These are phyloP conservation scores for Tephrocybe rancida DNA, from an alignment of 768 basidiomycete genomes.

Conservation along the genomic window DNA sequence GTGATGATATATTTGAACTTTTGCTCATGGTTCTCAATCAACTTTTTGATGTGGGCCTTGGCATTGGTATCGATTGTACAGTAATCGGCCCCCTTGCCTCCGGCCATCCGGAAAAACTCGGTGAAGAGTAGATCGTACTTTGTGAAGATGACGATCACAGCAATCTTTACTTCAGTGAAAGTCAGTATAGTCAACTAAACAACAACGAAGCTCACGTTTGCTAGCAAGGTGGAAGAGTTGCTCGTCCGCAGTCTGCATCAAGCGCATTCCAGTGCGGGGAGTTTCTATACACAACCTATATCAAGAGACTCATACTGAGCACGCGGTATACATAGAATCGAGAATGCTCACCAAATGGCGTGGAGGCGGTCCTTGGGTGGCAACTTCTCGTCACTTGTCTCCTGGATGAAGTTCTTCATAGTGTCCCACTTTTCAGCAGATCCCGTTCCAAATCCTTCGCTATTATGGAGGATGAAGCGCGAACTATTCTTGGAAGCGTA, in stretches of 20 bases:
- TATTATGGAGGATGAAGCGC: slow-evolving; percentile 32
- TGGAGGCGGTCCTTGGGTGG: background rate
- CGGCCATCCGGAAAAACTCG: background rate
- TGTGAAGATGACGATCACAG: slow-evolving; percentile 32
- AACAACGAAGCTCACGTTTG: slow-evolving; percentile 15
- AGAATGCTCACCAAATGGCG: background rate
- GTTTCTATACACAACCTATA: slow-evolving; percentile 7
- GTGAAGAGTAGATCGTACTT: slow-evolving; percentile 30
- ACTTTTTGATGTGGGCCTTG: background rate
- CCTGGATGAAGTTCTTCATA: slow-evolving; percentile 24
- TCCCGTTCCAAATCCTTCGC: slow-evolving; percentile 32
- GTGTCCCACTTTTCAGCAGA: slow-evolving; percentile 20
- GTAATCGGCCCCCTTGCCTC: background rate
- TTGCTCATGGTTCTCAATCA: too few species aligned
- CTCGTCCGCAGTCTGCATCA: background rate
- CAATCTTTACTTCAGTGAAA: slow-evolving; percentile 19
- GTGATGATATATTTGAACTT: too few species aligned
- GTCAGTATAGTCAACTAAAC: background rate
- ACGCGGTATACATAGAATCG: background rate
- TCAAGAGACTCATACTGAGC: background rate
- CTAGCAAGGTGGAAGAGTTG: slow-evolving; percentile 3
- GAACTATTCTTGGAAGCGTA: slow-evolving; percentile 22
- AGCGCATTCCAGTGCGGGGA: background rate
- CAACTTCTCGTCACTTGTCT: background rate
- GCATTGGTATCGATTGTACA: background rate